Percentiles rank a stretch among this genome's conserved stretches.
phyloP scores from a whole-genome alignment of 805 yeast species.

The Candida tammaniensis region DNA sequence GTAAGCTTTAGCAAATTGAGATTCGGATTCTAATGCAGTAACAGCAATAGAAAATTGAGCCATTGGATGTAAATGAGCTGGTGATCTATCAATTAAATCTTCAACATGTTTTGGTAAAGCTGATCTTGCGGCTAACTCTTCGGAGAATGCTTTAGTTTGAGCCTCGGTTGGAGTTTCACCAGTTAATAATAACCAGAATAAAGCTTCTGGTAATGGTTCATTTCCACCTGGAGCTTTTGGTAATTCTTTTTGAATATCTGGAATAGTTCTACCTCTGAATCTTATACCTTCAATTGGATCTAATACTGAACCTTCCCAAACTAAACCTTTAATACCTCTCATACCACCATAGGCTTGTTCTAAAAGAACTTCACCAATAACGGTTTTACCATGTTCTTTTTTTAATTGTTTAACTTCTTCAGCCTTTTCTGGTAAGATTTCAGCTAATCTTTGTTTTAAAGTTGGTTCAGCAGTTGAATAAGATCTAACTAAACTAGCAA shows the following conservation, averaged over 20 bases:
- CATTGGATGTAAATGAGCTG: conserved; percentile 76
- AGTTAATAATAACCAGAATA: conserved; percentile 76
- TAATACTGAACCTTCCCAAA: conserved; percentile 78
- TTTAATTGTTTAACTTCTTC: conserved; percentile 89
- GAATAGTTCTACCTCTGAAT: conserved; percentile 74
- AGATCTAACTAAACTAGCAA: conserved; percentile 18
- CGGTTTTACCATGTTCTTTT: conserved; percentile 84
- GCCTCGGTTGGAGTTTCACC: conserved; percentile 65
- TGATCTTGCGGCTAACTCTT: conserved; percentile 63
- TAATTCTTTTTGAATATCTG: conserved; percentile 63
- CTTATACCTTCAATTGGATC: conserved; percentile 76
- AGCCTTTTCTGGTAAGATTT: conserved; percentile 84
- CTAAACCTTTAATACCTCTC: conserved; percentile 72
- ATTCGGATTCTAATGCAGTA: conserved; percentile 68
- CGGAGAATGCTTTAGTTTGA: conserved; percentile 55
- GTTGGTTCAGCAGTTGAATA: conserved; percentile 48
- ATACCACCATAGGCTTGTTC: conserved; percentile 66
- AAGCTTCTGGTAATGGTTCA: conserved; percentile 72
- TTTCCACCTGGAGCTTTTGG: conserved; percentile 58
- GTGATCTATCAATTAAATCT: conserved; percentile 60
- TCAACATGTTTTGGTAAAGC: conserved; percentile 63
- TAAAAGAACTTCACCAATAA: conserved; percentile 44
- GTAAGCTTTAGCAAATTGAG: conserved; percentile 69
- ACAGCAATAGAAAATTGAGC: conserved; percentile 77
- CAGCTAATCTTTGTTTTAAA: conserved; percentile 91